Evolutionary conservation across 371 early-diverging fungal species (phyloP), one percentile per base, ranked within the genome.

Genomic region (Circinella minor): DNA sequence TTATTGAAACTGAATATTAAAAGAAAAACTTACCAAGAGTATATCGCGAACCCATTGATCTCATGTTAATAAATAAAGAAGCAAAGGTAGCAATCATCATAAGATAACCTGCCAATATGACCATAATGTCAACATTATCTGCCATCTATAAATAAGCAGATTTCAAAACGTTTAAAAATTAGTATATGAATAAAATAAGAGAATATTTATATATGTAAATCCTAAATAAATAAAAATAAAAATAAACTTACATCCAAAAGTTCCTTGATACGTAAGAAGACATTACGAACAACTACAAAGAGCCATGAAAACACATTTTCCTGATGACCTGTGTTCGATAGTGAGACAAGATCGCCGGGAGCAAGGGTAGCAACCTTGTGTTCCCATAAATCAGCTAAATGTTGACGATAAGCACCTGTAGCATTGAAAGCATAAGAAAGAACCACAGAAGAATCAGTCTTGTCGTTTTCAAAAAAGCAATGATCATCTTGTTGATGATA

Each of bases 1-100:
- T 57, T 18, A 7, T 34, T 4, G 0, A 3, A 34, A 57, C 13
- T 4, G 7, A 57, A 3, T 57, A 18, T 6, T 54, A 18, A 18
- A n/a, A 5, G n/a, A n/a, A 46, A 36, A 43, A 3, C 68, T 81
- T 81, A 78, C 90, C 92, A 55, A 97, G 85, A 4, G 94, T 90
- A 69, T 91, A 90, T 65, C 89, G 87, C 13, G 96, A 96, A 34
- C 96, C 96, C 72, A 95, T 85, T 20, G 89, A 85, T 65, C 94
- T 88, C 95, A 97, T 93, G 71, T 93, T 96, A 63, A 88, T 77
- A 64, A 94, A 96, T 20, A 96, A 85, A 47, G 91, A 87, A 59
- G 90, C 83, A 73, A 96, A 90, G 0, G 96, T 95, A 51, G 90
- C 87, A 67, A 91, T 80, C 88, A 95, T 93, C 82, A 97, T 88